These are phyloP conservation scores for Cajanus cajan DNA, from an alignment of 306 rosid species.

Conservation along the genomic window DNA sequence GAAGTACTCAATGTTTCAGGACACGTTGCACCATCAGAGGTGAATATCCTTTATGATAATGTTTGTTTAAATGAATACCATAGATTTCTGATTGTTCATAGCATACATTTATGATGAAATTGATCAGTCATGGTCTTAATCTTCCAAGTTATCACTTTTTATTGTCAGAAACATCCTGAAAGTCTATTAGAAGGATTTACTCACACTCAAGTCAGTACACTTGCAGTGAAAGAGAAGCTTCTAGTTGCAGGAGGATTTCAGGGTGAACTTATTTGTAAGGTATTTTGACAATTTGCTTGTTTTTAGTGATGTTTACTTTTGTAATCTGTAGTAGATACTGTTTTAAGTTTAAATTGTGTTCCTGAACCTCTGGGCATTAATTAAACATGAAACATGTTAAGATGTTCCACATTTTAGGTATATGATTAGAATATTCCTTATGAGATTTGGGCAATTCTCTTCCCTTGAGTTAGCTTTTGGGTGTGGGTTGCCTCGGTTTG, in stretches of 20 bases:
- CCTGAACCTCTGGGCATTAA: background rate
- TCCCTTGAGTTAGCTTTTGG: background rate
- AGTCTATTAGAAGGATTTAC: conserved; percentile 77
- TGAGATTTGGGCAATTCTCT: background rate
- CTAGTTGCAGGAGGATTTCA: conserved; percentile 87
- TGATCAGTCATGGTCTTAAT: background rate
- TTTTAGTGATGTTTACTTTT: background rate
- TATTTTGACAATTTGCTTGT: conserved; percentile 23
- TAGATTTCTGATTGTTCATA: background rate
- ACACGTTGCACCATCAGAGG: conserved; percentile 82
- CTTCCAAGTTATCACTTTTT: background rate
- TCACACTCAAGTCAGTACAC: conserved; percentile 76
- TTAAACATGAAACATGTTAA: background rate
- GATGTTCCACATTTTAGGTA: background rate
- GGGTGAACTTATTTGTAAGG: conserved; percentile 93
- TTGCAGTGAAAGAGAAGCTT: conserved; percentile 75
- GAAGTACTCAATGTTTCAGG: conserved; percentile 77
- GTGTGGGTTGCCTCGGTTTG: background rate
- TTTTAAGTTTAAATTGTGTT: background rate
- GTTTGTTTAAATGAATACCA: background rate
- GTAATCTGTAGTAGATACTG: background rate
- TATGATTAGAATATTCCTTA: background rate
- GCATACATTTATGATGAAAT: background rate
- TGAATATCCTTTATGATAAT: conserved; percentile 22
- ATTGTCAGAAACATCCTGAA: conserved; percentile 72